Percentiles rank a stretch among this genome's conserved stretches.
These are phyloP conservation scores for Herpotrichia juniperi DNA, from an alignment of 2,329 filamentous ascomycete genomes.

Conservation along the genomic window DNA sequence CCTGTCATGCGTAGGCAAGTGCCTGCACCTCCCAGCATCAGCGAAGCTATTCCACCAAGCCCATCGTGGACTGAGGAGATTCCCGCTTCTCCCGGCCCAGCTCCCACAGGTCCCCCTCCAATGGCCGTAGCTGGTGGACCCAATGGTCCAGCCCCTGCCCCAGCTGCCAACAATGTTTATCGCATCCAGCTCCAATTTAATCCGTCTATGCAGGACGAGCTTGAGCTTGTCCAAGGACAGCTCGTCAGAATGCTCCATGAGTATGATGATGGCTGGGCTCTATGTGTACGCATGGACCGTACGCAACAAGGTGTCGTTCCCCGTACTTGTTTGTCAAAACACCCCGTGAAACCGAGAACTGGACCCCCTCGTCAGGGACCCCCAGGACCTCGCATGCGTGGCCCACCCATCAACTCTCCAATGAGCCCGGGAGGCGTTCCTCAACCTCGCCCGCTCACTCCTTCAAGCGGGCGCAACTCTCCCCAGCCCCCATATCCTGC, in stretches of 20 bases:
- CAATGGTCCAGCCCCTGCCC: conserved; percentile 58
- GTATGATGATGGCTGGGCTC: conserved; percentile 98
- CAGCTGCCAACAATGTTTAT: conserved; percentile 69
- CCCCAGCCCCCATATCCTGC: conserved; percentile 44
- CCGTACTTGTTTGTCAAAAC: conserved; percentile 88
- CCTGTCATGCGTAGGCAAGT: conserved; percentile 47
- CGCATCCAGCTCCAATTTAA: conserved; percentile 94
- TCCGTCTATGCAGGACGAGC: conserved; percentile 90
- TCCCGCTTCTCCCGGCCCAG: conserved; percentile 58
- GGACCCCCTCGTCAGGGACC: conserved; percentile 60
- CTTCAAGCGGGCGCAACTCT: conserved; percentile 54
- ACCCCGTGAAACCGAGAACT: conserved; percentile 84
- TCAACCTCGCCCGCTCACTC: conserved; percentile 50
- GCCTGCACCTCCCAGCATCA: conserved; percentile 58
- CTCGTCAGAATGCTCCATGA: conserved; percentile 90
- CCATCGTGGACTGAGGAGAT: conserved; percentile 67
- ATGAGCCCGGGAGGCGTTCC: conserved; percentile 40
- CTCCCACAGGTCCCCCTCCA: conserved; percentile 45
- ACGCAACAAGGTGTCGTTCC: conserved; percentile 92
- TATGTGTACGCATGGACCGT: conserved; percentile 88
- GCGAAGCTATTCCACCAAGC: conserved; percentile 57
- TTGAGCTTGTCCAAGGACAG: conserved; percentile 80
- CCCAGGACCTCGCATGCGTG: conserved; percentile 45
- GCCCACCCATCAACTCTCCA: conserved; percentile 35
- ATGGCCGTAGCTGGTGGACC: conserved; percentile 66